Evolutionary conservation across 2,329 filamentous ascomycete species (phyloP), one percentile per base, ranked within the genome.

Genomic region (Pleurostoma richardsiae): DNA sequence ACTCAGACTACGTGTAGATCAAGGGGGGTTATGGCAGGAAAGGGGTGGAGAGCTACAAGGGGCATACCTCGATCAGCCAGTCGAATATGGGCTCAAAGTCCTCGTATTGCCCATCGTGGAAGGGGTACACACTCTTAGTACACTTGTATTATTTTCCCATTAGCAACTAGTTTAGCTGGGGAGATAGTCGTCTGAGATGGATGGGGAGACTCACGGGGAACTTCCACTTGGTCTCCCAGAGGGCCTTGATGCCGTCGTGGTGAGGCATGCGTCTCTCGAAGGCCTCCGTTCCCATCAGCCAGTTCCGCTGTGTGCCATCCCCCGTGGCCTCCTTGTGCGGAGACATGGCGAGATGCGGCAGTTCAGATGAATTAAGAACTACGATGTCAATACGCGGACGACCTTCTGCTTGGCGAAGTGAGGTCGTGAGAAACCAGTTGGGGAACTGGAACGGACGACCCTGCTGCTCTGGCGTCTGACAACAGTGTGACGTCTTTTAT

Each of bases 211-310:
- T 47, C 66, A 84, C 82, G 4, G 82, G 82, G 54, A 76, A 70
- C 64, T 83, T 83, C 86, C 86, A 90, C 65, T 88, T 88, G 5
- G 82, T 86, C 66, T 88, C 83, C 86, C 87, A 90, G 29, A 87
- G 67, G 7, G 75, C 74, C 57, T 77, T 70, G 54, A 85, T 45
- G 6, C 42, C 45, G 8, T 49, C 47, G 41, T 49, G 47, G 26
- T 49, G 47, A 5, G 41, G 41, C 33, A 42, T 42, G 26, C 39
- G 31, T 28, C 42, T 40, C 29, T 43, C 41, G 27, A 47, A 47
- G 29, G 56, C 53, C 42, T 58, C 53, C 6, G 51, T 49, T 51
- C 57, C 63, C 61, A 64, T 63, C 31, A 56, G 51, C 61, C 62
- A 65, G 36, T 55, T 51, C 42, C 47, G 43, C 36, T 42, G 44